Conservation (phyloP, 768 basidiomycete species). For the Boletus edulis region DNA sequence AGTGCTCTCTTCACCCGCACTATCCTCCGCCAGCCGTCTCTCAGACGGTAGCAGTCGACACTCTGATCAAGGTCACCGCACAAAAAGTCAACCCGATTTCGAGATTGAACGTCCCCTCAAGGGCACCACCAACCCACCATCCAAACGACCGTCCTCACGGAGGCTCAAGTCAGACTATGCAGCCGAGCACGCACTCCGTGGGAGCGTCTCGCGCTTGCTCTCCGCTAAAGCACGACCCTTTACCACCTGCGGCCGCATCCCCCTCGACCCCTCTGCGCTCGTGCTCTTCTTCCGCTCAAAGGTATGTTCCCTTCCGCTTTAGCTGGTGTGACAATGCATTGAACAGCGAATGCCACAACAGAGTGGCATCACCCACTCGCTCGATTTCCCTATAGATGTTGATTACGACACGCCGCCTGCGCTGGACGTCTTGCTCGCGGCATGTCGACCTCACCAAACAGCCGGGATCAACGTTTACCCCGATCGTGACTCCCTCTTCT, state of each 20-base stretch:
- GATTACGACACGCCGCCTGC: slow-evolving; percentile 74
- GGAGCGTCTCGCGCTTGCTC: slow-evolving; percentile 55
- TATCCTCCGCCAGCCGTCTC: slow-evolving; percentile 36
- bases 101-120: slow-evolving; percentile 60
- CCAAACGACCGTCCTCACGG: slow-evolving; percentile 33
- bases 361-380: slow-evolving; percentile 76
- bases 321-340: background rate
- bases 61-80: slow-evolving; percentile 34
- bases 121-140: slow-evolving; percentile 25
- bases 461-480: slow-evolving; percentile 50
- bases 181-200: slow-evolving; percentile 51
- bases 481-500: slow-evolving; percentile 67
- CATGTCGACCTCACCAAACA: slow-evolving; percentile 65
- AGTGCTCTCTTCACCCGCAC: slow-evolving; percentile 31
- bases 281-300: slow-evolving; percentile 79
- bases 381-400: slow-evolving; percentile 80
- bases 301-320: slow-evolving; percentile 39
- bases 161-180: slow-evolving; percentile 43
- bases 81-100: slow-evolving; percentile 52
- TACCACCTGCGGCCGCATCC: slow-evolving; percentile 65
- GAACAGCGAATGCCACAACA: slow-evolving; percentile 25
- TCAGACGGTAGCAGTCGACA: slow-evolving; percentile 36
- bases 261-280: slow-evolving; percentile 63
- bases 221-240: slow-evolving; percentile 60
- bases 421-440: slow-evolving; percentile 72